Base-by-base conservation (phyloP, 768 basidiomycete species). In the Suillus tomentosus region DNA sequence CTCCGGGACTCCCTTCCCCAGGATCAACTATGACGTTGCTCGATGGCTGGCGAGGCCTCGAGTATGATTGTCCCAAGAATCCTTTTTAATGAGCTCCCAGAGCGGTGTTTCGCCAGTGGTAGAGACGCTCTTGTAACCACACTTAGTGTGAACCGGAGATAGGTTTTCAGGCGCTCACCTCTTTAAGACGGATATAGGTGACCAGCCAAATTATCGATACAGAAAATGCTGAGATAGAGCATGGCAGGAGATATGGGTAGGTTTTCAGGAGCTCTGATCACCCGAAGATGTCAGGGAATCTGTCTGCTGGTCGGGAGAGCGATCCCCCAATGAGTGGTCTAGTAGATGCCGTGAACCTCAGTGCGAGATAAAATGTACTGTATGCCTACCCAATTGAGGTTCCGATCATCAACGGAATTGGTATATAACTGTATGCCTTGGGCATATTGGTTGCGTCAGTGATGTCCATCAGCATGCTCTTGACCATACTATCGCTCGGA, bases 221-320 rank as follows among this genome's bases (percentile, higher is more conserved):
- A 82, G 1, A 82, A 1, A 81, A 82, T 1, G 86, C 87, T 2
- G 87, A 78, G 19, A 89, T 81, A 17, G 86, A 80, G 68, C 89
- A 91, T 0, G 90, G 84, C 19, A 91, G 79, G 71, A 91, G 89
- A 74, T 93, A 92, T 0, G 91, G 90, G 73, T 88, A 88, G 59
- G 80, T 71, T 67, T 79, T 81, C 81, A 87, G 82, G 68, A 93
- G 90, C 11, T 68, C 66, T 4, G 78, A 80, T 39, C 76, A 64
- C 56, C 87, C 87, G 65, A 92, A 92, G 1, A 81, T 63, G 2
- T 66, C 67, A 2, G 90, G 89, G 71, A 90, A 91, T 27, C 83
- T 84, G 50, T 91, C 88, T 59, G 82, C 80, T 0, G 91, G 91
- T 40, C 76, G 82, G 13, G 88, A 84, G 31, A 92, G 74, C 14